Evolutionary conservation across 352 stramenopile species (phyloP), one percentile per base, ranked within the genome.

Genomic region (Phytophthora sp.): DNA sequence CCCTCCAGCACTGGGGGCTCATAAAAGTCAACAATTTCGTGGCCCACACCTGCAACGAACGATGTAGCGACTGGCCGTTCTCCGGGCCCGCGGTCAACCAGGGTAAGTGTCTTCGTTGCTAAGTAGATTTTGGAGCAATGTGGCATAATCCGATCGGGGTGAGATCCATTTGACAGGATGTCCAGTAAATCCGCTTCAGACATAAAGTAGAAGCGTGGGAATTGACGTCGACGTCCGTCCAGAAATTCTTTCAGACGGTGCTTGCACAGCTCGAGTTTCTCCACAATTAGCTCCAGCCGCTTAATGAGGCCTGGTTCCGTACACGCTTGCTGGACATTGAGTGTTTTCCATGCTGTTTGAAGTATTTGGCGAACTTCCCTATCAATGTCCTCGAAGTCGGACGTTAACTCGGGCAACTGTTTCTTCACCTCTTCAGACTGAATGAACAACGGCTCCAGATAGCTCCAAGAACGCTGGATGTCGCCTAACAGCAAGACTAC

Each of bases 51-150:
- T 27, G 96, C 95, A 10, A 99, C 91, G 54, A 98, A 99, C 54
- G 87, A 79, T 4, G 84, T 97, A 11, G 96, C 93, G 17, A 92
- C 82, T 2, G 95, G 94, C 2, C 92, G 79, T 30, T 84, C 72
- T 8, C 77, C 79, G 4, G 57, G 64, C 3, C 62, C 68, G 18
- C 66, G 71, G 6, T 95, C 84, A 5, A 91, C 78, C 7, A 98
- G 73, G 2, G 81, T 88, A 24, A 99, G 71, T 1, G 91, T 98
- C 70, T 98, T 98, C 5, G 88, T 97, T 13, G 89, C 95, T 24
- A 98, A 70, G 62, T 98, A 99, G 26, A 99, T 96, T 76, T 98
- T 98, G 31, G 96, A 96, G 59, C 92, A 97, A 66, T 99, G 96
- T 11, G 90, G 86, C 82, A 99, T 96, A 28, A 99, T 96, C 6